Conservation (phyloP, 441 rosid species). For the Jatropha multifida region DNA sequence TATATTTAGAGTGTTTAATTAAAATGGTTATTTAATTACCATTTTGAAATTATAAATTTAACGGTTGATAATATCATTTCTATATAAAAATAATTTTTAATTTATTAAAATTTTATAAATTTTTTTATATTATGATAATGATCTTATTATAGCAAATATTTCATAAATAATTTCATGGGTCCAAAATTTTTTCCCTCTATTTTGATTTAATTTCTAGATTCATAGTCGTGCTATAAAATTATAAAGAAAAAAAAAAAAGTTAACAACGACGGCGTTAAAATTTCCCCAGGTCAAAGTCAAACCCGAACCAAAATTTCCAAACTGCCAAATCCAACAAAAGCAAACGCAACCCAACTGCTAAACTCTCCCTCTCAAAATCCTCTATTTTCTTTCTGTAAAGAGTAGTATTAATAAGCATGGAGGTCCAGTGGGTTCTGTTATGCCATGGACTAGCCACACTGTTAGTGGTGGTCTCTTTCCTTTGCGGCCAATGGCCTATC, state of each 20-base stretch:
- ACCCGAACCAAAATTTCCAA: neutral
- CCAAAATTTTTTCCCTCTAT: neutral
- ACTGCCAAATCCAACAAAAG: neutral
- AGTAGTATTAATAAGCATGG: constrained; percentile 38
- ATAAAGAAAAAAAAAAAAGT: neutral
- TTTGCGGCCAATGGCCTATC: constrained; percentile 98
- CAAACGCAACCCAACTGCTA: neutral
- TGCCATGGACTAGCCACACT: constrained; percentile 68
- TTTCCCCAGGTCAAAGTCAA: neutral
- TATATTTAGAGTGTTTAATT: no score
- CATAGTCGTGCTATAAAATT: neutral
- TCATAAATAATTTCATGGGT: neutral
- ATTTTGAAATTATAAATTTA: no score
- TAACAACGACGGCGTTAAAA: neutral
- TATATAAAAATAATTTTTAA: no score
- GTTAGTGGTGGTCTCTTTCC: constrained; percentile 64
- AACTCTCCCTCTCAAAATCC: neutral
- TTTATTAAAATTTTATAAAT: no score
- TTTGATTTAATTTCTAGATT: neutral
- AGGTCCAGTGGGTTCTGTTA: constrained; percentile 60
- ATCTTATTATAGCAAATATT: no score
- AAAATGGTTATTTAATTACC: no score
- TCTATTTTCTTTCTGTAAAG: neutral
- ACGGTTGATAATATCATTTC: no score
- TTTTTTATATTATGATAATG: no score